Evolutionary conservation across 31 red algal species (phyloP).

Genomic region (Porphyra umbilicalis): DNA sequence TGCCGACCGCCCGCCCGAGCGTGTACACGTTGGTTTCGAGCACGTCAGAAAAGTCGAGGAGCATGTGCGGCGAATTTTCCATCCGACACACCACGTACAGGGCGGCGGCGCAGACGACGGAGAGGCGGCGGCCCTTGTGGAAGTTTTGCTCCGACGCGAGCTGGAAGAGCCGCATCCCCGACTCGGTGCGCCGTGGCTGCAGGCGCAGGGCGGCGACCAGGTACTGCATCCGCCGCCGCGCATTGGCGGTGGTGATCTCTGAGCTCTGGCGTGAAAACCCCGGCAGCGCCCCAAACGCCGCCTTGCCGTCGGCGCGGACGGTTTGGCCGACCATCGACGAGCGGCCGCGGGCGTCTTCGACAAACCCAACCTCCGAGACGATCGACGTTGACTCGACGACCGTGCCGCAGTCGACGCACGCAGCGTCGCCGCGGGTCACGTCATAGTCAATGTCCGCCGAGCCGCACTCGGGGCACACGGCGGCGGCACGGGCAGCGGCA

Average conservation of each 20-base stretch:
- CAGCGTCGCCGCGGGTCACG: slow-evolving; percentile 40
- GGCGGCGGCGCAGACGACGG: slow-evolving; percentile 63
- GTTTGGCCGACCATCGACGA: slow-evolving; percentile 61
- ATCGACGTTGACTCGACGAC: slow-evolving; percentile 85
- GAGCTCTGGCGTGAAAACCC: slow-evolving; percentile 53
- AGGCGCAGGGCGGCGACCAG: slow-evolving; percentile 61
- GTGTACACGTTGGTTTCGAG: slow-evolving; percentile 78
- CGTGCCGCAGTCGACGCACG: slow-evolving; percentile 64
- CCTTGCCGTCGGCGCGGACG: slow-evolving; percentile 42
- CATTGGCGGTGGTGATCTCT: slow-evolving; percentile 62
- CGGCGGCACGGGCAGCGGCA: background rate
- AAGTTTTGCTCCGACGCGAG: slow-evolving; percentile 83
- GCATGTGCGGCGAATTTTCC: slow-evolving; percentile 81
- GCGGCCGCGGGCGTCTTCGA: slow-evolving; percentile 73
- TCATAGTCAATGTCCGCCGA: slow-evolving; percentile 59
- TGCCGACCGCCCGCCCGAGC: slow-evolving; percentile 77
- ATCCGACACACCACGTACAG: slow-evolving; percentile 81
- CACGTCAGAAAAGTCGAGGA: slow-evolving; percentile 88
- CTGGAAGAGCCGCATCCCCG: slow-evolving; percentile 68
- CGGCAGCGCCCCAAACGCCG: slow-evolving; percentile 30
- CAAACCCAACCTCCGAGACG: slow-evolving; percentile 75
- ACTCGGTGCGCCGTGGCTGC: slow-evolving; percentile 35
- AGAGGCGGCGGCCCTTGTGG: slow-evolving; percentile 68
- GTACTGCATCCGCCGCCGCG: slow-evolving; percentile 39
- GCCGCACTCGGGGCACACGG: slow-evolving; percentile 65